Evolutionary conservation across 257 asterid species (phyloP).

Genomic region (Solanum pennellii): DNA sequence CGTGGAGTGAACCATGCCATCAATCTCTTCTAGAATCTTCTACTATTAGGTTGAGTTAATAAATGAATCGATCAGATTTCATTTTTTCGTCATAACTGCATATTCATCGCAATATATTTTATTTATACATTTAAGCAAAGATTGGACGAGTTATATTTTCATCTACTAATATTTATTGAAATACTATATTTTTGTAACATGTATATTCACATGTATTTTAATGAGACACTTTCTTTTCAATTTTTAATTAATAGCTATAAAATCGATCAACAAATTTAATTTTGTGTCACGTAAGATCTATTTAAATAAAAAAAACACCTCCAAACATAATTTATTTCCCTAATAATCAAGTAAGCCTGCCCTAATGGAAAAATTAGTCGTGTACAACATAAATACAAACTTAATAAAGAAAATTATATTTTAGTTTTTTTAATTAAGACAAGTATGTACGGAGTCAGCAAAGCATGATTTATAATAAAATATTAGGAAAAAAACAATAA

Average conservation of each 20-base stretch:
- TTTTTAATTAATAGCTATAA: too few species aligned
- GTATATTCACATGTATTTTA: too few species aligned
- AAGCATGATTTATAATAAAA: background rate
- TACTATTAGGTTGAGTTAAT: background rate
- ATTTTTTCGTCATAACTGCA: too few species aligned
- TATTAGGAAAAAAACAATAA: background rate
- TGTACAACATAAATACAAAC: background rate
- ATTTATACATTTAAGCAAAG: too few species aligned
- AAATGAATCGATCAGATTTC: background rate
- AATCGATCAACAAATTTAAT: too few species aligned
- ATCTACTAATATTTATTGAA: too few species aligned
- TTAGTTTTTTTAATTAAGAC: background rate
- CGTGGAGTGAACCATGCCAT: background rate
- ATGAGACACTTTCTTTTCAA: background rate
- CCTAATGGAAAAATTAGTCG: background rate
- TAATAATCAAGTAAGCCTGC: background rate
- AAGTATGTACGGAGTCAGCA: background rate
- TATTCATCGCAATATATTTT: too few species aligned
- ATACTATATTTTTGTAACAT: background rate
- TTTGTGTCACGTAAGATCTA: background rate
- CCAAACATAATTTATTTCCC: background rate
- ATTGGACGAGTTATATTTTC: background rate
- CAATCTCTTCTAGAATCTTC: background rate
- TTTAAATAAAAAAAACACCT: too few species aligned
- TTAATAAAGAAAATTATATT: background rate